A percentile compares a stretch with the other conserved stretches of the same genome.
Conservation (phyloP, 805 yeast genomes). For the Candida multigemmis region DNA sequence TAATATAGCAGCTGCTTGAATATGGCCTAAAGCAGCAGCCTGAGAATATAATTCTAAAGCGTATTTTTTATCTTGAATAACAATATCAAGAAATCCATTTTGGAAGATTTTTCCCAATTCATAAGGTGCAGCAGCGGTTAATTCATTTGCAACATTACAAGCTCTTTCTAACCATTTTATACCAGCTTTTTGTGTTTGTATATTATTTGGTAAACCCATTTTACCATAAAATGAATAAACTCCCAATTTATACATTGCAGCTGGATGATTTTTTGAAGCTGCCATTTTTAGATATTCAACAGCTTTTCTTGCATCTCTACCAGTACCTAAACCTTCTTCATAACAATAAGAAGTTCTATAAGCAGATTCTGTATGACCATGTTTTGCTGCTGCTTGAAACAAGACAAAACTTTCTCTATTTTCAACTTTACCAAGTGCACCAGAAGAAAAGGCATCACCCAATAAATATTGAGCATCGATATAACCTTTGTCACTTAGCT, state of each 20-base stretch:
- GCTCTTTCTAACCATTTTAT: constrained; percentile 92
- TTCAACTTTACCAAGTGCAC: constrained; percentile 75
- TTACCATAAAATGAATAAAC: constrained; percentile 74
- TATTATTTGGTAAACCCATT: constrained; percentile 69
- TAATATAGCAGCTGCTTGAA: constrained; percentile 67
- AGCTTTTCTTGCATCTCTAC: constrained; percentile 80
- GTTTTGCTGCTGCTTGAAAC: constrained; percentile 88
- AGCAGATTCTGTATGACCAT: constrained; percentile 85
- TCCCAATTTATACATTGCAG: constrained; percentile 94
- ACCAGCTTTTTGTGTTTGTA: constrained; percentile 72
- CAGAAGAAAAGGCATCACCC: constrained; percentile 84
- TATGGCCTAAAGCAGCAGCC: constrained; percentile 82
- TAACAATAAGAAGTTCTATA: constrained; percentile 87
- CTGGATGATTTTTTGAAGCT: constrained; percentile 86
- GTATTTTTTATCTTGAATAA: constrained; percentile 74
- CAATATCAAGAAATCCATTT: constrained; percentile 77
- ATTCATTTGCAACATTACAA: constrained; percentile 70
- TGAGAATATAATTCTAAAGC: constrained; percentile 81
- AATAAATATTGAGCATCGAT: constrained; percentile 86
- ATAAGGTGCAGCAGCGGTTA: constrained; percentile 88
- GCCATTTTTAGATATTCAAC: constrained; percentile 78
- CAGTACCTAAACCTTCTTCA: constrained; percentile 90
- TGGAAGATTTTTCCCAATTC: constrained; percentile 83
- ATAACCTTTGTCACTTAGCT: constrained; percentile 70
- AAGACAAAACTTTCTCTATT: constrained; percentile 64